phyloP scores from a whole-genome alignment of 2,329 filamentous ascomycete genomes.

The Lachnellula subtilissima region DNA sequence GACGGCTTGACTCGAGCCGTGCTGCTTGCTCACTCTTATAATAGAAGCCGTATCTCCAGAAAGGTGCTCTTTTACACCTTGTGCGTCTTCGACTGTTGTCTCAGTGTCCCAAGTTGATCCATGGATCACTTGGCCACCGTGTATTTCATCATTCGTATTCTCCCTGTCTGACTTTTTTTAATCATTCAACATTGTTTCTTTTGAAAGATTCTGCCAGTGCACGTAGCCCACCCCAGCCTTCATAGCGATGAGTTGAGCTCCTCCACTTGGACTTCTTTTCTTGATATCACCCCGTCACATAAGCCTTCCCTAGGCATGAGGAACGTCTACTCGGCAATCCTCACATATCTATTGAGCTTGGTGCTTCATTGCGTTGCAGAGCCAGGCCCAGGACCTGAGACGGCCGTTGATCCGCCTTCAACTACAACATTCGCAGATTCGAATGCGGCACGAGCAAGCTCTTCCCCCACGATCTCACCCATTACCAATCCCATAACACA shows the following conservation, averaged over 20 bases:
- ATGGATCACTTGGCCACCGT: constrained; percentile 20
- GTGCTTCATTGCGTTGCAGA: constrained; percentile 8
- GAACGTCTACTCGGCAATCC: constrained; percentile 9
- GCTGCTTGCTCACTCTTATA: constrained; percentile 14
- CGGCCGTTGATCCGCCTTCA: neutral
- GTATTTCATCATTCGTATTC: constrained; percentile 7
- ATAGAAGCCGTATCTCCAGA: constrained; percentile 20
- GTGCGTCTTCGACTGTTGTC: constrained; percentile 19
- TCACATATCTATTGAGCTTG: constrained; percentile 13
- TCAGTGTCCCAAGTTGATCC: constrained; percentile 21
- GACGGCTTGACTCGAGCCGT: constrained; percentile 18
- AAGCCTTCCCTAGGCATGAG: constrained; percentile 18
- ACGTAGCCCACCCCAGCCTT: constrained; percentile 6
- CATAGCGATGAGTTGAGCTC: constrained; percentile 24
- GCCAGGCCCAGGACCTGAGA: neutral
- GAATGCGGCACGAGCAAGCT: neutral
- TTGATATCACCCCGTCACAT: constrained; percentile 2
- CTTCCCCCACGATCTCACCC: neutral
- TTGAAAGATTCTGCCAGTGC: constrained; percentile 14
- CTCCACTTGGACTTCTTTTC: constrained; percentile 11
- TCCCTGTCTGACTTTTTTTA: constrained; percentile 18
- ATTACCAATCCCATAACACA: constrained; percentile 1
- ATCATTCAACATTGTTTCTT: constrained; percentile 15
- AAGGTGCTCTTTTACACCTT: constrained; percentile 4
- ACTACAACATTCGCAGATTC: neutral